Percentiles rank a stretch among this genome's conserved stretches.
These are phyloP conservation scores for Chenopodium quinoa DNA, from an alignment of 148 eudicot species.

Conservation along the genomic window DNA sequence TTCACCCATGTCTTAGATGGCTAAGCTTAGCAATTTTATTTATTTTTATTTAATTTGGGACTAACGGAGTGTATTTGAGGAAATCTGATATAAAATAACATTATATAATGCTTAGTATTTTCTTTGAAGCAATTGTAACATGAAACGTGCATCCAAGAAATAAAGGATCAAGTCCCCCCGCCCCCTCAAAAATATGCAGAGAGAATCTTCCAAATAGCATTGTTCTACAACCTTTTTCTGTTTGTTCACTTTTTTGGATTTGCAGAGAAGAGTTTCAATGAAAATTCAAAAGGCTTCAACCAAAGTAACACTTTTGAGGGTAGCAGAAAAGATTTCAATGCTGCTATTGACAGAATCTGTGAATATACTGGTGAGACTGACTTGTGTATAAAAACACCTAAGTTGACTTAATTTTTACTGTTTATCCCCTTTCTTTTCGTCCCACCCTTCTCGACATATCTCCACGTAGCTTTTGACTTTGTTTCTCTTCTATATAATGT, in stretches of 20 bases:
- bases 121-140: not conserved
- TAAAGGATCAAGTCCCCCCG: no score
- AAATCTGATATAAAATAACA: not conserved
- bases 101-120: not conserved
- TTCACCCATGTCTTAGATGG: not conserved
- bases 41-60: not conserved
- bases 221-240: not conserved
- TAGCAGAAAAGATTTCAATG: constrained; percentile 91
- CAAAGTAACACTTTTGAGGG: constrained; percentile 80
- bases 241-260: constrained; percentile 1
- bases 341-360: constrained; percentile 88
- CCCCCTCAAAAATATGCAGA: not conserved
- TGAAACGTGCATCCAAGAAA: not conserved
- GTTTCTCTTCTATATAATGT: constrained; percentile 25
- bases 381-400: constrained; percentile 9
- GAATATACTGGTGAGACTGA: constrained; percentile 74
- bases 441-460: constrained; percentile 5
- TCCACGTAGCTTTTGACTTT: not conserved
- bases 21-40: not conserved
- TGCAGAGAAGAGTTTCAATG: constrained; percentile 52
- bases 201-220: not conserved
- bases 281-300: constrained; percentile 48
- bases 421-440: not conserved
- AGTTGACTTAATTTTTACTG: not conserved
- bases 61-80: not conserved